Conservation (phyloP, 495 filamentous ascomycete genomes). For the Ascobolus immersus region DNA sequence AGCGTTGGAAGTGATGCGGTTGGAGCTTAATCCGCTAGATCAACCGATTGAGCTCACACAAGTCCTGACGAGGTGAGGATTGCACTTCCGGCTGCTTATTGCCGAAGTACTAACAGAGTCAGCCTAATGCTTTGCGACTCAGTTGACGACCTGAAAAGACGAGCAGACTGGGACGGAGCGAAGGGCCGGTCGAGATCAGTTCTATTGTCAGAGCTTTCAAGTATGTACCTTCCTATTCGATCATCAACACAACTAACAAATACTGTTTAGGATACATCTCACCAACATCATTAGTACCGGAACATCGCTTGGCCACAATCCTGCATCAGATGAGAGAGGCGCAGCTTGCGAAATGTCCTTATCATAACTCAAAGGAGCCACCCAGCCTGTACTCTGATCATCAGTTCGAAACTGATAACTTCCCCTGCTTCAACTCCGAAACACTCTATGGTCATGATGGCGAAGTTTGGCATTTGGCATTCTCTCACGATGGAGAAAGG, state of each 20-base stretch:
- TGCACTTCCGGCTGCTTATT: conserved; percentile 6
- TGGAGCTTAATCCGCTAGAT: conserved; percentile 70
- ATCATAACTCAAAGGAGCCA: conserved; percentile 54
- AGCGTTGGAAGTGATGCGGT: conserved; percentile 57
- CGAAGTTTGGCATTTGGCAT: conserved; percentile 75
- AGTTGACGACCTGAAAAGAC: conserved; percentile 49
- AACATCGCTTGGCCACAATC: conserved; percentile 69
- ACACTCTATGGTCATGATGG: conserved; percentile 51
- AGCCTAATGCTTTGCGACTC: conserved; percentile 73
- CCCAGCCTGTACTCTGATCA: conserved; percentile 83
- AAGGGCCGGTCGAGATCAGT: conserved; percentile 44
- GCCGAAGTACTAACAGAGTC: conserved; percentile 2
- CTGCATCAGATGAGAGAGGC: conserved; percentile 54
- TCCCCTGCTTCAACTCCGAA: conserved; percentile 39
- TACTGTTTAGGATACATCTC: conserved; percentile 52
- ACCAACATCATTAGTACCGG: conserved; percentile 93
- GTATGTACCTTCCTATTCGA: conserved; percentile 20
- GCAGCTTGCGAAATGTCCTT: conserved; percentile 63
- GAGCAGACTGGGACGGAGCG: conserved; percentile 78
- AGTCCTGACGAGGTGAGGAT: conserved; percentile 47
- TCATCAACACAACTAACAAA: conserved; percentile 5
- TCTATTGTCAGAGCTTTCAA: conserved; percentile 59
- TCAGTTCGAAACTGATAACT: conserved; percentile 50
- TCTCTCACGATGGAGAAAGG: conserved; percentile 67
- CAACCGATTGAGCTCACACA: conserved; percentile 52